Conservation (phyloP, 345 rosid genomes). For the Heritiera fomes region DNA sequence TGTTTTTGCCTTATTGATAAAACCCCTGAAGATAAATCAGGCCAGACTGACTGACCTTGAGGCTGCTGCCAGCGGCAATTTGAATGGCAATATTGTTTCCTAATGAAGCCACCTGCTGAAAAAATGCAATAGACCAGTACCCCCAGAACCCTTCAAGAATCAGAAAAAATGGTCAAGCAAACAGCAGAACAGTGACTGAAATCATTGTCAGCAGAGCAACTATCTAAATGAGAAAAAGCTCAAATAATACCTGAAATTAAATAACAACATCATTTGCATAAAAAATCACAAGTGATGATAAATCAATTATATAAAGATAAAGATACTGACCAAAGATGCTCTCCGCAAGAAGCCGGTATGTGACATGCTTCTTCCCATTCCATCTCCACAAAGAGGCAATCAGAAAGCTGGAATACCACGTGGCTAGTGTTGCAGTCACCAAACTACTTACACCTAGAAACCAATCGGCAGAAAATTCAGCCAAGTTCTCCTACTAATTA, state of each 20-base stretch:
- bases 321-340: slow-evolving; percentile 51
- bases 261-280: not conserved
- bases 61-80: slow-evolving; percentile 60
- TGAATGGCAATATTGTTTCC: slow-evolving; percentile 60
- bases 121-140: slow-evolving; percentile 49
- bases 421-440: slow-evolving; percentile 49
- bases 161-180: slow-evolving; percentile 19
- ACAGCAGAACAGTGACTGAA: not conserved
- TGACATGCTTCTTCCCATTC: slow-evolving; percentile 51
- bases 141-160: slow-evolving; percentile 54
- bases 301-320: not conserved
- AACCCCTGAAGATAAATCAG: not conserved
- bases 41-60: slow-evolving; percentile 38
- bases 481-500: not conserved
- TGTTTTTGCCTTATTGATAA: not conserved
- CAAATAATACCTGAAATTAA: not conserved
- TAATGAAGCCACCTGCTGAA: slow-evolving; percentile 60
- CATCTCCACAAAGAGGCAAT: slow-evolving; percentile 55
- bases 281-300: not conserved
- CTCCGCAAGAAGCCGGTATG: slow-evolving; percentile 48
- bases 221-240: not conserved
- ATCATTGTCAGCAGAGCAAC: not conserved
- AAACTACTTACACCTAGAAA: slow-evolving; percentile 48
- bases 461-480: not conserved
- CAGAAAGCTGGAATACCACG: slow-evolving; percentile 50